Evolutionary conservation across 2,329 filamentous ascomycete species (phyloP).

Genomic region (Aurifilum marmelostoma): DNA sequence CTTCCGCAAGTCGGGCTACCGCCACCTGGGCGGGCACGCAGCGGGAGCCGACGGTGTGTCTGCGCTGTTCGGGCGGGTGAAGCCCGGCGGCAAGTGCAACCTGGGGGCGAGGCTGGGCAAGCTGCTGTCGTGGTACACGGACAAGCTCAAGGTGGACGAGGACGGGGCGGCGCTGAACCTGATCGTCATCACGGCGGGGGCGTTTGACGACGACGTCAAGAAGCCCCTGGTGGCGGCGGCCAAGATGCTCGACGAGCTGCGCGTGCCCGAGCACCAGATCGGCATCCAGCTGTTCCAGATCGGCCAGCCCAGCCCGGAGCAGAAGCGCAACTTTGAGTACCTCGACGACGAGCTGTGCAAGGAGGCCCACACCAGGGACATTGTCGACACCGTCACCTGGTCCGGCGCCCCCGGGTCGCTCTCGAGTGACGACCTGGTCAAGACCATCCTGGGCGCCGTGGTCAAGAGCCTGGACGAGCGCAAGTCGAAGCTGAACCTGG

Average conservation of each 20-base stretch:
- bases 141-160: slow-evolving; percentile 35
- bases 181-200: slow-evolving; percentile 36
- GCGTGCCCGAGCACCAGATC: slow-evolving; percentile 32
- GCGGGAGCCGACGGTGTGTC: slow-evolving; percentile 34
- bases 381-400: slow-evolving; percentile 31
- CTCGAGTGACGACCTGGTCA: slow-evolving; percentile 31
- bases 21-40: slow-evolving; percentile 31
- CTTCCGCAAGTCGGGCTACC: slow-evolving; percentile 33
- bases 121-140: slow-evolving; percentile 36
- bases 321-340: slow-evolving; percentile 30
- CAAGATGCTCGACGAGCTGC: slow-evolving; percentile 31
- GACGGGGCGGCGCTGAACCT: slow-evolving; percentile 36
- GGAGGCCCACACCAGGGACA: slow-evolving; percentile 31
- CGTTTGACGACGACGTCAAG: slow-evolving; percentile 31
- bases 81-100: slow-evolving; percentile 36
- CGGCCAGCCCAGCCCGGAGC: slow-evolving; percentile 29
- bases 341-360: slow-evolving; percentile 33
- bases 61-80: slow-evolving; percentile 33
- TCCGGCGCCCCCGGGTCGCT: slow-evolving; percentile 26
- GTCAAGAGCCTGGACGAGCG: slow-evolving; percentile 33
- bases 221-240: slow-evolving; percentile 30
- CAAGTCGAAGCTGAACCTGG: slow-evolving; percentile 27
- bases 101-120: slow-evolving; percentile 35
- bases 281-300: slow-evolving; percentile 34
- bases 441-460: slow-evolving; percentile 32